Evolutionary conservation across 1,139 yeast species (phyloP), one percentile per base, ranked within the genome.

Genomic region (Dujonia santamariae): DNA sequence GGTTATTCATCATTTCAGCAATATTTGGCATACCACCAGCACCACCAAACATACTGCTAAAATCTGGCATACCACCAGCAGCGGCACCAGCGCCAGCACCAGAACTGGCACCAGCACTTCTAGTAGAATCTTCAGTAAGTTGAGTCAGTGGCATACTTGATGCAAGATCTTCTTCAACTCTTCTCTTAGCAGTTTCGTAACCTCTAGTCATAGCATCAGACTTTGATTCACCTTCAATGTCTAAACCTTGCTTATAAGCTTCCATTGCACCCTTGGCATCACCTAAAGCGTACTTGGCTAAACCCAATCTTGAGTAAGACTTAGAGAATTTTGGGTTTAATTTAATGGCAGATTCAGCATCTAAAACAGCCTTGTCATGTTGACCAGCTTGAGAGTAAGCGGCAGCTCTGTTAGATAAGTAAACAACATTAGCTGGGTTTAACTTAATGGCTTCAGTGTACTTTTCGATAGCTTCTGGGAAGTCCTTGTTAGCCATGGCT

Each of bases 321-420:
- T 90, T 90, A 30, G 96, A 78, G 51, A 87, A 92, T 13, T 66
- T 52, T 32, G 96, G 84, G 55, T 92, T 88, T 39, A 82, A 67
- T 42, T 75, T 73, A 39, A 87, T 79, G 28, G 98, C 96, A 40
- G 68, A 66, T 52, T 81, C 73, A 21, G 98, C 96, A 58, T 92
- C 99, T 29, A 64, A 67, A 30, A 85, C 77, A 2, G 99, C 98
- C 44, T 75, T 67, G 13, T 77, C 83, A 53, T 85, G 92, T 42
- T 86, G 70, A 41, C 80, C 74, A 30, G 75, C 56, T 7, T 96
- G 86, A 13, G 96, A 85, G 59, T 85, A 80, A 4, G 98, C 98
- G 32, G 99, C 98, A 13, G 99, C 97, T 56, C 99, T 79, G 67
- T 92, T 92, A 23, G 97, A 88, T 43, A 75, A 78, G 62, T 83